Evolutionary conservation across 176 grass and related monocot species (phyloP).

Genomic region (Paspalum vaginatum): DNA sequence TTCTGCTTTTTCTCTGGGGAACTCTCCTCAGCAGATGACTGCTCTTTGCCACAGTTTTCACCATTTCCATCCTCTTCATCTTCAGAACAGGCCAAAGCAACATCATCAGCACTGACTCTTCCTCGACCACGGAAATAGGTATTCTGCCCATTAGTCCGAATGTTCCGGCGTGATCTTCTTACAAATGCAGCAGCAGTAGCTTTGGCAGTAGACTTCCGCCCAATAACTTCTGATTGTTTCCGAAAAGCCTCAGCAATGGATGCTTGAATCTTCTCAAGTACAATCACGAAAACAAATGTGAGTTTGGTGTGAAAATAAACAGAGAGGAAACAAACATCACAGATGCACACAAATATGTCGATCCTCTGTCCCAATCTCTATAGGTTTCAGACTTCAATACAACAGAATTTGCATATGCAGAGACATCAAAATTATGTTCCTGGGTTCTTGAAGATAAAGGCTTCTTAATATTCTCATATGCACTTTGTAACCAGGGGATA

Average conservation of each 20-base stretch:
- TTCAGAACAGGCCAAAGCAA: constrained; percentile 49
- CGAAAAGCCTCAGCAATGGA: constrained; percentile 74
- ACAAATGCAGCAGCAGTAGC: constrained; percentile 45
- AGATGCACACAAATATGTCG: not conserved
- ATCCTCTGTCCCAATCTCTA: not conserved
- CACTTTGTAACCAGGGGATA: not conserved
- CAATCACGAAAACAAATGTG: not conserved
- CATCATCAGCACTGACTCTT: constrained; percentile 40
- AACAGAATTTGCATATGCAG: not conserved
- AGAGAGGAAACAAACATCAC: constrained; percentile 17
- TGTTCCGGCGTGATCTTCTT: constrained; percentile 65
- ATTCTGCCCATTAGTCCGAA: constrained; percentile 40
- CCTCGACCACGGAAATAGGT: constrained; percentile 56
- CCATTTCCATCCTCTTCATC: constrained; percentile 69
- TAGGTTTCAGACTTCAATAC: constrained; percentile 1
- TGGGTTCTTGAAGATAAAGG: not conserved
- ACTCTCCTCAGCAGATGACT: constrained; percentile 59
- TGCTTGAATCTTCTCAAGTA: constrained; percentile 76
- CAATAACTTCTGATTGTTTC: constrained; percentile 72
- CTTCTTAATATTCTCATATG: not conserved
- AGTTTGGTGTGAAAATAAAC: constrained; percentile 16
- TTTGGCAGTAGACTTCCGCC: constrained; percentile 53
- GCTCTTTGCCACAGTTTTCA: constrained; percentile 55
- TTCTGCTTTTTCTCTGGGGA: constrained; percentile 63
- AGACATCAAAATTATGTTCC: constrained; percentile 12